Percentiles rank a stretch among this genome's conserved stretches.
These are phyloP conservation scores for Colletotrichum lini DNA, from an alignment of 2,329 filamentous ascomycete genomes.

Conservation along the genomic window DNA sequence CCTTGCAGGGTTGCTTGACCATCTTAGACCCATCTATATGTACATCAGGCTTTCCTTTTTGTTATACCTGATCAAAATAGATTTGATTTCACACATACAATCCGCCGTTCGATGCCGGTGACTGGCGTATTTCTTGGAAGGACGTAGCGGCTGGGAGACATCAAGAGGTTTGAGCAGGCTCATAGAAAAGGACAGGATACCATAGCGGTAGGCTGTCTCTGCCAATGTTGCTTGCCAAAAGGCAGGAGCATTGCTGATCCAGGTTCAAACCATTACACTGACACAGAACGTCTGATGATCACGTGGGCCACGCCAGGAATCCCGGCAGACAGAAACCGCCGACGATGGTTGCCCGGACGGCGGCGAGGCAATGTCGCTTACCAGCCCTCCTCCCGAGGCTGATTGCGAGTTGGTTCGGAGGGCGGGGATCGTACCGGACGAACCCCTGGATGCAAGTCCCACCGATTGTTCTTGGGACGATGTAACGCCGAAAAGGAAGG, in stretches of 20 bases:
- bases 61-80: no score
- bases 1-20: neutral
- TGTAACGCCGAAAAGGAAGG: conserved; percentile 26
- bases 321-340: neutral
- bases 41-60: no score
- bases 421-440: conserved; percentile 12
- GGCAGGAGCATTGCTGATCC: neutral
- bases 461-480: conserved; percentile 34
- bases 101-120: no score
- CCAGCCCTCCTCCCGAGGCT: conserved; percentile 14
- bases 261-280: neutral
- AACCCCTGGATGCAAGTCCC: conserved; percentile 7
- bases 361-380: conserved; percentile 18
- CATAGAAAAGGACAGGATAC: no score
- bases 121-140: no score
- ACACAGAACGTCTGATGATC: neutral
- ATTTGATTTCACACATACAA: no score
- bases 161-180: no score
- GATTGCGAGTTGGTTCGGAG: conserved; percentile 10
- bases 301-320: neutral
- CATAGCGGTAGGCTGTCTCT: neutral
- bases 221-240: neutral
- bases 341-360: conserved; percentile 7
- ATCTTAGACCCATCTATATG: neutral
- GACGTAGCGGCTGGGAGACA: no score